Evolutionary conservation across 148 eudicot species (phyloP).

Genomic region (Diospyros lotus): DNA sequence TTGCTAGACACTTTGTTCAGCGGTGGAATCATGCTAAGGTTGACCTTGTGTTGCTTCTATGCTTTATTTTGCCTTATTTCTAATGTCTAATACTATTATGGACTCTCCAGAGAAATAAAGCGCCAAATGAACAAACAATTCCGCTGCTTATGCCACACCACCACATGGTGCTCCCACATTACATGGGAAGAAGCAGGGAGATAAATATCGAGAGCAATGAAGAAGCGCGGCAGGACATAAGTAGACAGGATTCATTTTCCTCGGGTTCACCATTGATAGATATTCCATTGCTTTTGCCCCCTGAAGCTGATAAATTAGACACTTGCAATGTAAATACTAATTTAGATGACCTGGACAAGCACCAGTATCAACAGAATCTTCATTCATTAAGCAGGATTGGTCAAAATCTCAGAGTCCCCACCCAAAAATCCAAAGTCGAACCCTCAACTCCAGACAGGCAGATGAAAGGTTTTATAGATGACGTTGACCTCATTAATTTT

Average conservation of each 20-base stretch:
- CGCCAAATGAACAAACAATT: conserved; percentile 85
- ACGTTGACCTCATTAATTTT: conserved; percentile 31
- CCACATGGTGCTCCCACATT: conserved; percentile 98
- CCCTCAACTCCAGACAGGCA: conserved; percentile 59
- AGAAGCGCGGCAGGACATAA: conserved; percentile 27
- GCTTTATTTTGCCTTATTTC: background rate
- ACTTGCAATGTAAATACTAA: conserved; percentile 36
- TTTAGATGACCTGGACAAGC: conserved; percentile 15
- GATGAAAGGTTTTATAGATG: conserved; percentile 76
- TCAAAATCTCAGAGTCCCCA: conserved; percentile 43
- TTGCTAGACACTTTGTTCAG: conserved; percentile 97
- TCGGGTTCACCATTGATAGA: conserved; percentile 67
- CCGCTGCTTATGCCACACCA: conserved; percentile 96
- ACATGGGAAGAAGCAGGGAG: conserved; percentile 66
- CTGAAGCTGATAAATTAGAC: conserved; percentile 51
- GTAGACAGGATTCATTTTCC: conserved; percentile 63
- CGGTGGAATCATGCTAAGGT: conserved; percentile 99
- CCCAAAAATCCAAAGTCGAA: conserved; percentile 50
- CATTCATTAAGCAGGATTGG: conserved; percentile 34
- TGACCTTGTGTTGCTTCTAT: background rate
- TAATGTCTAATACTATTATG: conserved; percentile 4
- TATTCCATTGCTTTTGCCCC: conserved; percentile 85
- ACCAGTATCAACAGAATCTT: conserved; percentile 6
- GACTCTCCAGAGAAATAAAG: conserved; percentile 82
- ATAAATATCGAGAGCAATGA: conserved; percentile 28